Conservation (phyloP, 768 basidiomycete genomes). For the Termitomyces titanicus region DNA sequence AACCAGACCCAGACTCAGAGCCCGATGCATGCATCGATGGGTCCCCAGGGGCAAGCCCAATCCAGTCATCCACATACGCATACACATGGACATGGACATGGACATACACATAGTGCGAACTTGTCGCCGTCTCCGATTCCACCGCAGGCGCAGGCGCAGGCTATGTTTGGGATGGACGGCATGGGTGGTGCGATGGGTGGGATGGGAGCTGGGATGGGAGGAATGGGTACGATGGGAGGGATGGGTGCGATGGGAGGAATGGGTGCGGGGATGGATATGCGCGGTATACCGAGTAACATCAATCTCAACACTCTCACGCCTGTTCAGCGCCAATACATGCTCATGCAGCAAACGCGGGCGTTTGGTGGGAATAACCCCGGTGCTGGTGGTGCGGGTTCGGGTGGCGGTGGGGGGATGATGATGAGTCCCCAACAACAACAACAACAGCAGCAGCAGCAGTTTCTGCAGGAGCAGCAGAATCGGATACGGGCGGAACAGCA, state of each 20-base stretch:
- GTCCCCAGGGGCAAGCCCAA: conserved; percentile 4
- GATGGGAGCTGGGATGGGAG: conserved; percentile 26
- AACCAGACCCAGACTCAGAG: no score
- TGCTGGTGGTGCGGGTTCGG: conserved; percentile 10
- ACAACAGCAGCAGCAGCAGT: conserved; percentile 36
- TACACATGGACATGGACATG: no score
- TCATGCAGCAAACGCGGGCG: conserved; percentile 29
- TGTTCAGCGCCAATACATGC: conserved; percentile 45
- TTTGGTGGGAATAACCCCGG: conserved; percentile 14
- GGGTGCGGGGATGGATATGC: conserved; percentile 20
- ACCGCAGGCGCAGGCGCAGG: conserved; percentile 13
- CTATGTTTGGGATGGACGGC: conserved; percentile 21
- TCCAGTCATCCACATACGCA: no score
- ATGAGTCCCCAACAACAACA: conserved; percentile 28
- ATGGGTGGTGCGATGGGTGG: conserved; percentile 20
- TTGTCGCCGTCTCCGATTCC: conserved; percentile 21
- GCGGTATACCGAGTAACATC: conserved; percentile 20
- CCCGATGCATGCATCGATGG: conserved; percentile 14
- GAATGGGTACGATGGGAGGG: not conserved
- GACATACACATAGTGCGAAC: no score
- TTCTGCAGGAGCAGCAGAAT: conserved; percentile 18
- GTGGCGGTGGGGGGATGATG: conserved; percentile 14
- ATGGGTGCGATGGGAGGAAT: conserved; percentile 13
- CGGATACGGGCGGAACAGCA: conserved; percentile 15
- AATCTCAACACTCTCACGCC: conserved; percentile 26